Evolutionary conservation across 148 eudicot species (phyloP), one percentile per base, ranked within the genome.

Genomic region (Chenopodium berlandieri): DNA sequence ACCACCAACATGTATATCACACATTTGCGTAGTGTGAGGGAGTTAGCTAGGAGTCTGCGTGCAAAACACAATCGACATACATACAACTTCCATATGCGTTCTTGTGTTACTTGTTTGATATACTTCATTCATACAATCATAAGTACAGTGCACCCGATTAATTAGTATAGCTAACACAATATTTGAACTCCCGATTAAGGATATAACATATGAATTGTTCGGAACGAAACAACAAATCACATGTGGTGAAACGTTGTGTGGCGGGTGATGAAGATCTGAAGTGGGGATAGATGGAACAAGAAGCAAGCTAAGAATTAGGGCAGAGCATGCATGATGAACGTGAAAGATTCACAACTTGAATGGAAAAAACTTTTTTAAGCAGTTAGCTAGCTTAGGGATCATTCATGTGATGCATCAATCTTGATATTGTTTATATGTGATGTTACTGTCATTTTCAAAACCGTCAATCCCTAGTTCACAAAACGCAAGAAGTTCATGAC

Each of bases 241-340:
- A 71, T 71, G 74, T 22, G 19, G 25, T 40, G 44, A 71, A 17
- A 46, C 9, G 52, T 54, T 56, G 40, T 30, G 44, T 75, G 66
- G 79, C 50, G 6, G 37, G 37, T 34, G 44, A 40, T 4, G 44
- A 40, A 40, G 44, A 40, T 40, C 7, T 40, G 50, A 66, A 66
- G n/a, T 48, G 52, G 50, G 25, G 20, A 46, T 64, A 30, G 70
- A 52, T 50, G 44, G 50, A 65, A 8, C 13, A 46, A 47, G 78
- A 65, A 63, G 54, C 63, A 9, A 40, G 44, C 8, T 40, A 40
- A 40, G 44, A 40, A 40, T 40, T 40, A 70, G 10, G 44, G 10
- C 25, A 50, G 32, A 60, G 71, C 83, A 10, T 81, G 71, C 83
- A 10, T 81, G 83, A 81, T 48, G 83, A 81, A 75, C 83, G 83